phyloP scores from a whole-genome alignment of 495 filamentous ascomycete species.

The Lepidopterella palustris region DNA sequence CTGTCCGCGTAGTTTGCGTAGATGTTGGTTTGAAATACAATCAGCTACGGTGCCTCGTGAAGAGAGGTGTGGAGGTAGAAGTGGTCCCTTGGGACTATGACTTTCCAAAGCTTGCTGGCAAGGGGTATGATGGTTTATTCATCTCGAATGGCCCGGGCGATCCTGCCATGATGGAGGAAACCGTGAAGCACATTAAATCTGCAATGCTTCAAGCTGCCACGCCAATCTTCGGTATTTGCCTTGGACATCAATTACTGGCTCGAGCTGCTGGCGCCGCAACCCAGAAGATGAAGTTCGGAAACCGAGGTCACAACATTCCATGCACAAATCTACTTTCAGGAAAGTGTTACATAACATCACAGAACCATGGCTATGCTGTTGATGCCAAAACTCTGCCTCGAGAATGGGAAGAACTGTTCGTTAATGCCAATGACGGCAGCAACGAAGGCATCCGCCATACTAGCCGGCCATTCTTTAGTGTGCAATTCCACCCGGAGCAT shows the following conservation, averaged over 20 bases:
- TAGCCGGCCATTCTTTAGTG: slow-evolving; percentile 86
- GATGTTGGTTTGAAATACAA: slow-evolving; percentile 98
- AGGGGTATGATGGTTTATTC: slow-evolving; percentile 91
- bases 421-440: slow-evolving; percentile 96
- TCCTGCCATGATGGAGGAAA: slow-evolving; percentile 70
- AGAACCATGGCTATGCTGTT: slow-evolving; percentile 95
- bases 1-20: slow-evolving; percentile 79
- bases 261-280: slow-evolving; percentile 84
- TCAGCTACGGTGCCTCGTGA: slow-evolving; percentile 86
- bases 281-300: slow-evolving; percentile 96
- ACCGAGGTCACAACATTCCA: slow-evolving; percentile 96
- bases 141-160: slow-evolving; percentile 97
- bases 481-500: slow-evolving; percentile 97
- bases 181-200: slow-evolving; percentile 65
- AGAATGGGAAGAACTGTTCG: slow-evolving; percentile 87
- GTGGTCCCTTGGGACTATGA: slow-evolving; percentile 96
- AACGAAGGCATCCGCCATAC: slow-evolving; percentile 94
- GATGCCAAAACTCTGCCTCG: slow-evolving; percentile 66
- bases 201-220: slow-evolving; percentile 68
- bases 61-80: slow-evolving; percentile 86
- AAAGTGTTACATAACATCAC: slow-evolving; percentile 95
- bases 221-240: slow-evolving; percentile 93
- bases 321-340: slow-evolving; percentile 92
- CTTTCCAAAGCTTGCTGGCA: slow-evolving; percentile 63
- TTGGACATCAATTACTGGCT: slow-evolving; percentile 91